Conservation (phyloP, 2,329 filamentous ascomycete species). For the Fusarium papillatum region DNA sequence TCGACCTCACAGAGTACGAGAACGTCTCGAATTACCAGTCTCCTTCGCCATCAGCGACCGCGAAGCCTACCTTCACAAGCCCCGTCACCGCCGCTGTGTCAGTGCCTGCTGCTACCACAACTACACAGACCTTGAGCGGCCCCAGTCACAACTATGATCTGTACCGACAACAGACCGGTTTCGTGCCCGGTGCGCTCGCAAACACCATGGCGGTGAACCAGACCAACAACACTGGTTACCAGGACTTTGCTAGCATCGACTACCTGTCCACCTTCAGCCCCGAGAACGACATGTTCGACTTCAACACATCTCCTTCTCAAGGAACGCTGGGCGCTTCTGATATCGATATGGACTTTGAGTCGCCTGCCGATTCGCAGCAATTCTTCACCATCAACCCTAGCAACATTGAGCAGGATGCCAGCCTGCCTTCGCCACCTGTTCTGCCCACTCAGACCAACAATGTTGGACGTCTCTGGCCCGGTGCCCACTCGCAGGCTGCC, state of each 20-base stretch:
- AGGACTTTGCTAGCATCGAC: slow-evolving; percentile 62
- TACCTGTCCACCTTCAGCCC: slow-evolving; percentile 70
- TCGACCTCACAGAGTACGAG: slow-evolving; percentile 76
- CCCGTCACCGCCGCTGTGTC: slow-evolving; percentile 66
- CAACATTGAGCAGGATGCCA: slow-evolving; percentile 74
- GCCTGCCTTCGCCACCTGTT: slow-evolving; percentile 57
- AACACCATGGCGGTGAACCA: slow-evolving; percentile 85
- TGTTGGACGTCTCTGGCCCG: slow-evolving; percentile 87
- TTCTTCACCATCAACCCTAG: slow-evolving; percentile 83
- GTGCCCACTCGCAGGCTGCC: slow-evolving; percentile 93
- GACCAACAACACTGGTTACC: slow-evolving; percentile 67
- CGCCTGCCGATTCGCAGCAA: slow-evolving; percentile 67
- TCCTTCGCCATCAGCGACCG: slow-evolving; percentile 65
- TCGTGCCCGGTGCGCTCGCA: slow-evolving; percentile 86
- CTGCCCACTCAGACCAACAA: slow-evolving; percentile 65
- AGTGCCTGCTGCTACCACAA: slow-evolving; percentile 67
- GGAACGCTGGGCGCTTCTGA: slow-evolving; percentile 70
- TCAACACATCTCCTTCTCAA: slow-evolving; percentile 76
- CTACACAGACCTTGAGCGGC: slow-evolving; percentile 76
- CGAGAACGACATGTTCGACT: slow-evolving; percentile 78
- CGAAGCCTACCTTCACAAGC: slow-evolving; percentile 67
- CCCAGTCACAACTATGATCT: slow-evolving; percentile 96
- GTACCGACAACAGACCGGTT: slow-evolving; percentile 95
- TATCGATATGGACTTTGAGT: slow-evolving; percentile 73
- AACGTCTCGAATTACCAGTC: slow-evolving; percentile 69